Percentiles rank a stretch among this genome's conserved stretches.
These are phyloP conservation scores for Protostelium mycophagum DNA, from an alignment of 78 protist species.

Conservation along the genomic window DNA sequence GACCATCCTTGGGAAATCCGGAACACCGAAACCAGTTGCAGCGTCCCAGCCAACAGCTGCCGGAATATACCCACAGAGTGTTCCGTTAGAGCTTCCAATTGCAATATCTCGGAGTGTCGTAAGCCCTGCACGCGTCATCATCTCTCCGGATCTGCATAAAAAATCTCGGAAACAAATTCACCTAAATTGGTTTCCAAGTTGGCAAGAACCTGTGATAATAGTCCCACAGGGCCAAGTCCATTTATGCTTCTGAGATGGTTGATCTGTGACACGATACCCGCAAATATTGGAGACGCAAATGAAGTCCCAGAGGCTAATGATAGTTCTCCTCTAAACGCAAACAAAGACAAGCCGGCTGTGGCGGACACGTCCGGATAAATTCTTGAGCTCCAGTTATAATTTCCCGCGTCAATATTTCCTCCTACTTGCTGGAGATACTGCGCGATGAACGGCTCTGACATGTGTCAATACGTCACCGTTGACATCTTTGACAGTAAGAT, in stretches of 20 bases:
- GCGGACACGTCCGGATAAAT: neutral
- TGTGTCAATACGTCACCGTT: no score
- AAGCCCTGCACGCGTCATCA: no score
- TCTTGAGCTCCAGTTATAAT: neutral
- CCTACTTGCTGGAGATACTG: no score
- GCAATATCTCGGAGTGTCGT: neutral
- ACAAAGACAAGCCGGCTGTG: neutral
- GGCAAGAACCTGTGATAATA: neutral
- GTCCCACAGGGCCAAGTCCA: neutral
- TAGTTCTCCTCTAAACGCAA: neutral
- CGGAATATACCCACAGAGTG: neutral
- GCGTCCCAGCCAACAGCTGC: neutral
- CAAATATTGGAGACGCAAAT: neutral
- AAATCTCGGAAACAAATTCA: no score
- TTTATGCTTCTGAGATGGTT: neutral
- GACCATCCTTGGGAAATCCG: no score
- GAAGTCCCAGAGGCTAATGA: neutral
- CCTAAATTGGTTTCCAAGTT: neutral
- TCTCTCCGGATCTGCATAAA: no score
- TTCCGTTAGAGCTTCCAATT: neutral
- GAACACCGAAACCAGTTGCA: neutral
- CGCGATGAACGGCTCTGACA: no score
- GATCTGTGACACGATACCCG: neutral
- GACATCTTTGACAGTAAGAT: no score
- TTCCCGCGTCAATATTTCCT: neutral